Percentiles rank a stretch among this genome's conserved stretches.
phyloP scores from a whole-genome alignment of 169 alveolate species.

The Eimeria necatrix region DNA sequence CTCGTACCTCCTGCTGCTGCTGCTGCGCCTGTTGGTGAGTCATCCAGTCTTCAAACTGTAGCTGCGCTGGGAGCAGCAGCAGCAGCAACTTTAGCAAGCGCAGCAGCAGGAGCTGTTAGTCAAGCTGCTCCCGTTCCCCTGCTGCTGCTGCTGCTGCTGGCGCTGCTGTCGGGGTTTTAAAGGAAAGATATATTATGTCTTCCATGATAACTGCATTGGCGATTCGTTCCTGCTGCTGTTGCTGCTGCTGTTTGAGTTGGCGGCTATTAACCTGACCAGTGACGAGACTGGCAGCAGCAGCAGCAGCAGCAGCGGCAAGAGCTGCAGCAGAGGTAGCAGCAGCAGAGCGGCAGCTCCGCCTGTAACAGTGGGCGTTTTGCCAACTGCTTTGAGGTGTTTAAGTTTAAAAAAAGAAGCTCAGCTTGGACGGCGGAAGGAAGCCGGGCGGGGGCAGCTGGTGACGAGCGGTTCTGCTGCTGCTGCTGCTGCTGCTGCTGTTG shows the following conservation, averaged over 20 bases:
- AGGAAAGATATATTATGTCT: not conserved
- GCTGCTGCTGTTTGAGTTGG: not conserved
- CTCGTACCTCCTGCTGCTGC: not conserved
- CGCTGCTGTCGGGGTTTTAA: not conserved
- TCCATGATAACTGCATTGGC: not conserved
- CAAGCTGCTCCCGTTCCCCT: not conserved
- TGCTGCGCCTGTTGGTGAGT: not conserved
- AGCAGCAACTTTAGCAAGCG: not conserved
- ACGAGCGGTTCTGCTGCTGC: not conserved
- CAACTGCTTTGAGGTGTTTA: too few relatives aligned
- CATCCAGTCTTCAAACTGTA: not conserved
- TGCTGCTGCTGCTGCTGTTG: not conserved
- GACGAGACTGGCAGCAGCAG: not conserved
- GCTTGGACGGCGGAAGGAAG: too few relatives aligned
- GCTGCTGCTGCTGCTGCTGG: constrained; percentile 41
- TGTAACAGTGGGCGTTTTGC: too few relatives aligned
- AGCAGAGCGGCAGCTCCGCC: not conserved
- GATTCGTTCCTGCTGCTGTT: not conserved
- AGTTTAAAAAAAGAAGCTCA: too few relatives aligned
- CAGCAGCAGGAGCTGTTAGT: not conserved
- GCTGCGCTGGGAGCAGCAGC: too few relatives aligned
- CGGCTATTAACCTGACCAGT: not conserved
- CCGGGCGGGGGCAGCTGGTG: not conserved
- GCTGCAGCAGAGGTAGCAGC: constrained; percentile 16
- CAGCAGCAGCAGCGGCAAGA: not conserved